These are phyloP conservation scores for Paraphoma chrysanthemicola DNA, from an alignment of 2,329 filamentous ascomycete genomes.

Conservation along the genomic window DNA sequence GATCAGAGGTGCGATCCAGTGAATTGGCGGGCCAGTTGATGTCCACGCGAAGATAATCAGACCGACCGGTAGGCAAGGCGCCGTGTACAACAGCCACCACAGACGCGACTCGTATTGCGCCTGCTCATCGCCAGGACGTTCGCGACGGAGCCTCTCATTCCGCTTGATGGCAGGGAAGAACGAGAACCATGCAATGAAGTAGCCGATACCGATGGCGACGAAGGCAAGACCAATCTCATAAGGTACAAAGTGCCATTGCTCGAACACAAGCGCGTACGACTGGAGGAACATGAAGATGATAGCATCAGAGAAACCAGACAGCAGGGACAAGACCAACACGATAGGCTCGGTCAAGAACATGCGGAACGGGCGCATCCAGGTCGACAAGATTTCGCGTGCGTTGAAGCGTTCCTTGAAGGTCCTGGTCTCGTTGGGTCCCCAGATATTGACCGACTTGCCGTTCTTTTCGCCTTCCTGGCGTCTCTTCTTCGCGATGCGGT, in stretches of 20 bases:
- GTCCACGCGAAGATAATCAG: constrained; percentile 77
- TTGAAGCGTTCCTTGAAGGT: constrained; percentile 46
- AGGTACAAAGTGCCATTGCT: constrained; percentile 69
- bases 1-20: constrained; percentile 74
- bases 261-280: constrained; percentile 72
- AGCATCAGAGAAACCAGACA: constrained; percentile 77
- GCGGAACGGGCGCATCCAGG: constrained; percentile 69
- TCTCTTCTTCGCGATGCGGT: constrained; percentile 77
- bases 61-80: constrained; percentile 69
- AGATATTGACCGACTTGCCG: constrained; percentile 67
- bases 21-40: constrained; percentile 66
- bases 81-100: constrained; percentile 69
- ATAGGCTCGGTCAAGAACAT: constrained; percentile 82
- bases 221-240: constrained; percentile 68
- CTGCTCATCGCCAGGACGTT: constrained; percentile 36
- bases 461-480: constrained; percentile 68
- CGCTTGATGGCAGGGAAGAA: constrained; percentile 63
- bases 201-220: constrained; percentile 65
- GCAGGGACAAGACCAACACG: constrained; percentile 72
- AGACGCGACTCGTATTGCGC: constrained; percentile 62
- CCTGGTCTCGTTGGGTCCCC: constrained; percentile 74
- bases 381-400: constrained; percentile 51
- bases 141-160: constrained; percentile 38
- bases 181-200: constrained; percentile 67
- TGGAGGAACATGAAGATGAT: constrained; percentile 83